phyloP scores from a whole-genome alignment of 2,329 filamentous ascomycete species.

The Fusarium luffae region DNA sequence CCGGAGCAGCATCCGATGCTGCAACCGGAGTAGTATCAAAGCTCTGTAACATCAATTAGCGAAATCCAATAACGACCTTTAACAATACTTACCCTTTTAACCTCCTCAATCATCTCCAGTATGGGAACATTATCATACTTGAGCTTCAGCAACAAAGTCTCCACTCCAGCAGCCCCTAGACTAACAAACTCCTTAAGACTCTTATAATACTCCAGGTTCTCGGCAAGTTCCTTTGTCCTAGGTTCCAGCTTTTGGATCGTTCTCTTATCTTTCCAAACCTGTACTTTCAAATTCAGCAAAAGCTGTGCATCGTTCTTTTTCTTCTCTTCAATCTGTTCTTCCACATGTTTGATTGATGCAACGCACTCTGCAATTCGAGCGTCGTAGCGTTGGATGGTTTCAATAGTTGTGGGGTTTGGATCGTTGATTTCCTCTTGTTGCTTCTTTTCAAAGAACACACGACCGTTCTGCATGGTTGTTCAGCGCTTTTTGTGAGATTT shows the following conservation, averaged over 20 bases:
- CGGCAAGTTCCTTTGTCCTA: neutral
- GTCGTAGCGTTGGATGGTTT: neutral
- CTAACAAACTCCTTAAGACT: neutral
- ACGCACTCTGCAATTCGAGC: neutral
- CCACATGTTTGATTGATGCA: accelerated
- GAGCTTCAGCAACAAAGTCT: neutral
- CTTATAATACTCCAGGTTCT: neutral
- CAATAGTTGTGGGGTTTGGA: neutral
- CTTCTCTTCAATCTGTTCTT: neutral
- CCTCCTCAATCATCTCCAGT: neutral
- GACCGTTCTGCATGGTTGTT: neutral
- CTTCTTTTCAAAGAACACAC: neutral
- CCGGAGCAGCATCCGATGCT: neutral
- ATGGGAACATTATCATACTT: neutral
- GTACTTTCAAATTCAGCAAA: neutral
- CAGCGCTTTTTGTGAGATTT: neutral
- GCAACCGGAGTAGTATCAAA: neutral
- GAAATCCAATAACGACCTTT: neutral
- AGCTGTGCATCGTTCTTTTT: neutral
- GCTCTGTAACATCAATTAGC: neutral
- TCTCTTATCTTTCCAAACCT: neutral
- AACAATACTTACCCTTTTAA: neutral
- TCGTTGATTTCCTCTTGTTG: neutral
- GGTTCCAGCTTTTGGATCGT: neutral
- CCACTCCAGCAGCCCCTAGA: neutral